A percentile compares a stretch with the other conserved stretches of the same genome.
phyloP scores from a whole-genome alignment of 2,329 filamentous ascomycete genomes.

The Venturia pyrina region DNA sequence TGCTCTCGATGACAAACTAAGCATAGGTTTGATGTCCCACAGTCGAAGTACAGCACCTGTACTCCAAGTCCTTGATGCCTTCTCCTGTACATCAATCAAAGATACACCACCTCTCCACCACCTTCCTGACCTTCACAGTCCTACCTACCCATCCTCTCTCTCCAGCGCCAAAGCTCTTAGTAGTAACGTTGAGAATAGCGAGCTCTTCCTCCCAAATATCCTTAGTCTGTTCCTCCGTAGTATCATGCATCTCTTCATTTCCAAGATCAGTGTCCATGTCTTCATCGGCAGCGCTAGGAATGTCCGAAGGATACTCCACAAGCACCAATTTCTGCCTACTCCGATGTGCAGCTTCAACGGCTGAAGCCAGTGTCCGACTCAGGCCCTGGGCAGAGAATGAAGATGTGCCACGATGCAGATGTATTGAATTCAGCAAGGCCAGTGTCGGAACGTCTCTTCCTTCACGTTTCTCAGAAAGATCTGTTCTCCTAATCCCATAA shows the following conservation, averaged over 20 bases:
- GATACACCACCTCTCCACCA: constrained; percentile 35
- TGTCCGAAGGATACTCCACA: constrained; percentile 26
- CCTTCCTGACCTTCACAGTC: constrained; percentile 32
- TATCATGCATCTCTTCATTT: constrained; percentile 49
- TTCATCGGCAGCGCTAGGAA: constrained; percentile 51
- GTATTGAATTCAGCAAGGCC: constrained; percentile 55
- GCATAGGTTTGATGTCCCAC: no score
- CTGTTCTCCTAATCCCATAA: constrained; percentile 24
- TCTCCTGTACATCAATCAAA: constrained; percentile 18
- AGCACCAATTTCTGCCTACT: constrained; percentile 29
- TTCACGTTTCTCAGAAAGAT: background rate
- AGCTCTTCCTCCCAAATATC: constrained; percentile 37
- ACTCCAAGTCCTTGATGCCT: background rate
- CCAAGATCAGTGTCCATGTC: constrained; percentile 47
- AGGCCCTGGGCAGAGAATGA: constrained; percentile 71
- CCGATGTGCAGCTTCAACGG: constrained; percentile 49
- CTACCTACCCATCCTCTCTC: constrained; percentile 38
- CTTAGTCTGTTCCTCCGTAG: constrained; percentile 19
- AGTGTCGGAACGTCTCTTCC: constrained; percentile 33
- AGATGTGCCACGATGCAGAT: constrained; percentile 55
- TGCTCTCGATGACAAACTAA: no score
- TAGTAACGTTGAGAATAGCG: constrained; percentile 38
- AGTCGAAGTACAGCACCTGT: no score
- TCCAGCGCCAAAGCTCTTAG: constrained; percentile 28
- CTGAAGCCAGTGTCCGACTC: constrained; percentile 48